Conservation (phyloP, 441 rosid genomes). For the Isatis lusitanica region DNA sequence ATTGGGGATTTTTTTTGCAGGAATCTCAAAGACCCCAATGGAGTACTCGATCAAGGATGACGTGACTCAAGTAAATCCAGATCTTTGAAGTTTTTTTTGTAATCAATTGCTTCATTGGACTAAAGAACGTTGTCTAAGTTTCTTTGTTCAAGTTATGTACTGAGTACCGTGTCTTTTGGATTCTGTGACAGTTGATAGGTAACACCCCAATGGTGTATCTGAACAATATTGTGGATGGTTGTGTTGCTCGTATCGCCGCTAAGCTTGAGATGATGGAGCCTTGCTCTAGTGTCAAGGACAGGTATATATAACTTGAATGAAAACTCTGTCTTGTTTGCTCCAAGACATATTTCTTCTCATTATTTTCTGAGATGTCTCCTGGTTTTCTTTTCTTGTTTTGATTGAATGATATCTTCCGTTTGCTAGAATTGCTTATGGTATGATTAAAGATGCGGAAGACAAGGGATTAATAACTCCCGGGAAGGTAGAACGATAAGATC, state of each 20-base stretch:
- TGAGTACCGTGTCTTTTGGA: not conserved
- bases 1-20: not conserved
- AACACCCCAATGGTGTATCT: slow-evolving; percentile 78
- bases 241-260: slow-evolving; percentile 68
- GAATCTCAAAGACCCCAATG: slow-evolving; percentile 9
- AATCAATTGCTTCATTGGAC: not conserved
- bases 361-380: not conserved
- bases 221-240: slow-evolving; percentile 68
- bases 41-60: slow-evolving; percentile 34
- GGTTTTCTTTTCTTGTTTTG: not conserved
- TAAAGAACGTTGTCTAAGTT: not conserved
- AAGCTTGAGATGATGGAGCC: slow-evolving; percentile 82
- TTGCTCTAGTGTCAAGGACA: slow-evolving; percentile 69
- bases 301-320: slow-evolving; percentile 35
- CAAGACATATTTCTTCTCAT: not conserved
- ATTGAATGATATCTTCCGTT: not conserved
- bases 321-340: not conserved
- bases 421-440: slow-evolving; percentile 60
- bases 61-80: slow-evolving; percentile 31
- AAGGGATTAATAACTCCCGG: slow-evolving; percentile 77
- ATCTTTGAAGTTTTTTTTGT: not conserved
- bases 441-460: slow-evolving; percentile 84
- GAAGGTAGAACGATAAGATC: slow-evolving; percentile 44
- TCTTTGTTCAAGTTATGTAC: not conserved
- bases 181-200: slow-evolving; percentile 62